These are phyloP conservation scores for Zasmidium citrigriseum DNA, from an alignment of 2,329 filamentous ascomycete species.

Conservation along the genomic window DNA sequence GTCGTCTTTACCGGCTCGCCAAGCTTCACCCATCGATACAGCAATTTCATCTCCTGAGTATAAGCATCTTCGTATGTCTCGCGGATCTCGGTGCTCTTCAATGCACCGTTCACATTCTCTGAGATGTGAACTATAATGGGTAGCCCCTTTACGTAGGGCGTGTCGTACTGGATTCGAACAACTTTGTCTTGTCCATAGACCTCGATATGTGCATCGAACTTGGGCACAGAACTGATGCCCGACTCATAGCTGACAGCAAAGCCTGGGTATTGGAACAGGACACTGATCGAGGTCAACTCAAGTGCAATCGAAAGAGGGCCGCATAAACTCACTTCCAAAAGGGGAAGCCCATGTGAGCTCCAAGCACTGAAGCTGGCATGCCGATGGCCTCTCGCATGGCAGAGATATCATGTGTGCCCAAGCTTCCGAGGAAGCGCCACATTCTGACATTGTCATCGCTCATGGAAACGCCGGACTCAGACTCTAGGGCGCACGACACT, in stretches of 20 bases:
- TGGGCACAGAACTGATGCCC: constrained; percentile 54
- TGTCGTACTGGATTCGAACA: constrained; percentile 56
- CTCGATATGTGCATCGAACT: constrained; percentile 54
- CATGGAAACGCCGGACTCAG: constrained; percentile 24
- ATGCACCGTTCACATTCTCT: constrained; percentile 43
- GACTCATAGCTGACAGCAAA: constrained; percentile 61
- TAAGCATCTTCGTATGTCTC: constrained; percentile 51
- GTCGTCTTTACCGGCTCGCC: constrained; percentile 44
- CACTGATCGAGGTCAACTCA: constrained; percentile 31
- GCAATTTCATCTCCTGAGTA: constrained; percentile 43
- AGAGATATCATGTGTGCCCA: constrained; percentile 58
- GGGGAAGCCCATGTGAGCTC: constrained; percentile 19
- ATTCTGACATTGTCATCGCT: background rate
- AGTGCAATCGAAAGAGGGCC: background rate
- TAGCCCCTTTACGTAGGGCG: constrained; percentile 57
- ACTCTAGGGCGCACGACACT: constrained; percentile 31
- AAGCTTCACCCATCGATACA: constrained; percentile 40
- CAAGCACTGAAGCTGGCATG: constrained; percentile 49
- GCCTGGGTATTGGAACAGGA: constrained; percentile 46
- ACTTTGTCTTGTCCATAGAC: constrained; percentile 57
- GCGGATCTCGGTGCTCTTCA: constrained; percentile 12
- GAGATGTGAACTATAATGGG: constrained; percentile 51
- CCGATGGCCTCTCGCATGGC: constrained; percentile 57
- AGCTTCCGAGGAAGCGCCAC: constrained; percentile 38
- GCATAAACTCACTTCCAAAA: background rate